These are phyloP conservation scores for Fusarium falciforme DNA, from an alignment of 2,329 filamentous ascomycete species.

Conservation along the genomic window DNA sequence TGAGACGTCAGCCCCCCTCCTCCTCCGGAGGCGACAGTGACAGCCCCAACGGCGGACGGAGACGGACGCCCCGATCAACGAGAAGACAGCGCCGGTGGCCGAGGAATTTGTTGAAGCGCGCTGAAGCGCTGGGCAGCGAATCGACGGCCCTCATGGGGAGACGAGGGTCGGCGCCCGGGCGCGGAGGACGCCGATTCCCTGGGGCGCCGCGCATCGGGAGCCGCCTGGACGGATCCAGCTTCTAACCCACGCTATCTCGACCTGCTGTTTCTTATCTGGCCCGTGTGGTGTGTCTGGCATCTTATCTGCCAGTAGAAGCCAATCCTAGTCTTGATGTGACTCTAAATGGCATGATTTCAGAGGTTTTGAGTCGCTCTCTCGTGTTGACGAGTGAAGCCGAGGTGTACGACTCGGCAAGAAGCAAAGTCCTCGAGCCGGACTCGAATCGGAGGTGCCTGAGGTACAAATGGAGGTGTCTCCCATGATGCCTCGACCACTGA, in stretches of 20 bases:
- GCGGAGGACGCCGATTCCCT: constrained; percentile 46
- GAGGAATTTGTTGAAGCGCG: constrained; percentile 15
- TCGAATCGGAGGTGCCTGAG: not conserved
- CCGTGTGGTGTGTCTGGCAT: not conserved
- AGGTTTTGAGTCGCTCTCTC: not conserved
- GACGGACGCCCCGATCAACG: constrained; percentile 42
- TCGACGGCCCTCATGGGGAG: constrained; percentile 36
- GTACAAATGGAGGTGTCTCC: not conserved
- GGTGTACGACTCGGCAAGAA: not conserved
- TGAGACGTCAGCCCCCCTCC: constrained; percentile 32
- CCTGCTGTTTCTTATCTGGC: constrained; percentile 24
- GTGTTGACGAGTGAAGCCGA: not conserved
- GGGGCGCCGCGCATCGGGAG: constrained; percentile 28
- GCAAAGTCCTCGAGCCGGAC: not conserved
- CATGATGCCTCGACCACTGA: not conserved
- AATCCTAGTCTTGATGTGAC: constrained; percentile 16
- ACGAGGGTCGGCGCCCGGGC: constrained; percentile 38
- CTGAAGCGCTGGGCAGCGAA: constrained; percentile 29
- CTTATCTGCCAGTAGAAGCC: not conserved
- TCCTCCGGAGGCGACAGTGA: constrained; percentile 9
- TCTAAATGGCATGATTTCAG: constrained; percentile 29
- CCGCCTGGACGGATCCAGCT: constrained; percentile 25
- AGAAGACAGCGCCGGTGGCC: constrained; percentile 35
- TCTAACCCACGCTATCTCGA: constrained; percentile 26
- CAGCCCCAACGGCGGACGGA: constrained; percentile 24